Evolutionary conservation across 2,329 filamentous ascomycete species (phyloP), one percentile per base, ranked within the genome.

Genomic region (Penicillium sp.): DNA sequence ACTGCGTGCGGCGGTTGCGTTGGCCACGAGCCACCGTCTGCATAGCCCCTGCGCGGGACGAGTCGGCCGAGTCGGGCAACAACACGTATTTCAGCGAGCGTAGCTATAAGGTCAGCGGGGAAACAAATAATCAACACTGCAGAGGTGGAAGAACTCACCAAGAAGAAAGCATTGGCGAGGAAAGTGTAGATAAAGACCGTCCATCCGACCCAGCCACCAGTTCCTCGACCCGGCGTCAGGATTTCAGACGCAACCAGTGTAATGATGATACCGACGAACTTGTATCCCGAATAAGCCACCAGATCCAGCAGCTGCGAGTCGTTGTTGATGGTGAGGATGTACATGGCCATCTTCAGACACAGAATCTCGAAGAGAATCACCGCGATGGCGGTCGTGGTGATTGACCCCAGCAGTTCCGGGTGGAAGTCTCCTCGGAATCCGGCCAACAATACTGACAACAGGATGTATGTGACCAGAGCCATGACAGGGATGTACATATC

Each of bases 401-500:
- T 96, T 65, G 90, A 89, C 18, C 93, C 93, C 17, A 99, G 82
- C 21, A 99, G 81, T 71, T 97, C 93, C 1, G 95, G 95, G 68
- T 96, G 88, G 77, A 99, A 99, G 59, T 91, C 86, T 23, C 94
- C 93, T 46, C 90, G 84, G 37, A 99, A 81, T 36, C 94, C 94
- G 7, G 93, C 93, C 49, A 99, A 81, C 34, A 97, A 81, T 1
- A 93, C 94, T 4, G 90, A 95, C 9, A 99, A 83, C 27, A 99
- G 87, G 59, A 99, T 96, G 74, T 99, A 99, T 20, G 94, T 99
- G 40, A 97, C 91, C 46, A 99, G 80, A 1, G 94, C 93, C 94
- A 99, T 99, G 67, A 95, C 88, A 52, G 92, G 92, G 65, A 99
- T 99, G 77, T 99, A 99, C 92, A 99, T 97, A 75, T 99, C 94